Conservation (phyloP, 2,329 filamentous ascomycete species). For the Neofusicoccum parvum region DNA sequence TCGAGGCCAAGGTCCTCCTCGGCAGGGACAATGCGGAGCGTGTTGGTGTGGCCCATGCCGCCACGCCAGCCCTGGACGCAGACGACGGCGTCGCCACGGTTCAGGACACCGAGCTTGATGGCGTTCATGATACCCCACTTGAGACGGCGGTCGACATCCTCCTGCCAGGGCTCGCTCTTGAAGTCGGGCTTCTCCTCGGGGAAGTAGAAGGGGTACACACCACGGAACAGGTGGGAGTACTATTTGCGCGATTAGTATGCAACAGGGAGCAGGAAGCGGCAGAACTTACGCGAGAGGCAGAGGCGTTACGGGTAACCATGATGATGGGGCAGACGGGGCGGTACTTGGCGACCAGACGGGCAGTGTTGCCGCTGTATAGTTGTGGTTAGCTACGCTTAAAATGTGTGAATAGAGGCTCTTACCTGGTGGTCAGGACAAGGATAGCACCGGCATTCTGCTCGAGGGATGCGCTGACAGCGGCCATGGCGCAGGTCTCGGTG, state of each 20-base stretch:
- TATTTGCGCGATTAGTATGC: conserved; percentile 30
- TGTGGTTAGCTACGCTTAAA: conserved; percentile 26
- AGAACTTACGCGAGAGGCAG: conserved; percentile 68
- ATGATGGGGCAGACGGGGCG: conserved; percentile 98
- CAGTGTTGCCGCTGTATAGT: conserved; percentile 74
- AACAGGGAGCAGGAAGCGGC: neutral
- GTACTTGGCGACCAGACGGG: conserved; percentile 96
- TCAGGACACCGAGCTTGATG: conserved; percentile 76
- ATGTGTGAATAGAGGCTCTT: conserved; percentile 33
- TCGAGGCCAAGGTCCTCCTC: conserved; percentile 54
- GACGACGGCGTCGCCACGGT: conserved; percentile 72
- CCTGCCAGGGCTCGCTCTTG: conserved; percentile 90
- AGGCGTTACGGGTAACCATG: conserved; percentile 91
- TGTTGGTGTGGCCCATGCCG: conserved; percentile 91
- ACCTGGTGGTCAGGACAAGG: conserved; percentile 90
- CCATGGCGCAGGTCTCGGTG: conserved; percentile 94
- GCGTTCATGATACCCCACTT: conserved; percentile 94
- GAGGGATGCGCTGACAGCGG: conserved; percentile 90
- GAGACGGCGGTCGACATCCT: conserved; percentile 95
- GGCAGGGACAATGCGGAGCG: conserved; percentile 57
- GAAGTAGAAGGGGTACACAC: conserved; percentile 97
- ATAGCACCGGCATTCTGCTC: conserved; percentile 97
- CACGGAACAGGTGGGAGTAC: conserved; percentile 94
- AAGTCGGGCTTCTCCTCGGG: conserved; percentile 94
- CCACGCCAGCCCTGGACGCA: conserved; percentile 91